These are phyloP conservation scores for Mucuna pruriens DNA, from an alignment of 306 rosid genomes.

Conservation along the genomic window DNA sequence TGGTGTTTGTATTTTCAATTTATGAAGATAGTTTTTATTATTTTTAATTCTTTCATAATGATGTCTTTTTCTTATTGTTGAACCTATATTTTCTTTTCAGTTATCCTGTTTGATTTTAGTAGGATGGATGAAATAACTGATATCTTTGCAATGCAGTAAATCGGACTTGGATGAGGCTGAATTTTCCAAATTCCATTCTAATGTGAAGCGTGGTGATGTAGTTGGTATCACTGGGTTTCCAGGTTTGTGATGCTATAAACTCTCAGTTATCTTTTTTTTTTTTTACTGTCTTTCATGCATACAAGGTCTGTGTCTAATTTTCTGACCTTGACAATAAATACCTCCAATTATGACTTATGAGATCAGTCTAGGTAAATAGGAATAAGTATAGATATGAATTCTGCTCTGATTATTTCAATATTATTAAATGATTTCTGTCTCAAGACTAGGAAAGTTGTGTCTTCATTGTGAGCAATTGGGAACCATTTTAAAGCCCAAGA, in stretches of 20 bases:
- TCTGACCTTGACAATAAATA: background rate
- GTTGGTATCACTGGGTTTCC: slow-evolving; percentile 89
- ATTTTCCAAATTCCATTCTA: slow-evolving; percentile 73
- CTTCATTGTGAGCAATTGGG: background rate
- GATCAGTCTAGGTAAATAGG: background rate
- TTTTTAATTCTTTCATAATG: background rate
- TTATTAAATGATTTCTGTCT: background rate
- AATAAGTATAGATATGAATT: background rate
- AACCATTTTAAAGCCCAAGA: background rate
- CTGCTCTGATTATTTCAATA: background rate
- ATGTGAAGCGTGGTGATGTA: slow-evolving; percentile 84
- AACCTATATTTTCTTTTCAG: background rate
- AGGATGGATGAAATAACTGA: slow-evolving; percentile 5
- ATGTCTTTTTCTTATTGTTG: background rate
- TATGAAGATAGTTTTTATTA: background rate
- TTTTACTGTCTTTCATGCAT: background rate
- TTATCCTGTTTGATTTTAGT: slow-evolving; percentile 13
- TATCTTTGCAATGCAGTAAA: slow-evolving; percentile 56
- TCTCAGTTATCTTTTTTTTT: background rate
- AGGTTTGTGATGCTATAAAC: slow-evolving; percentile 51
- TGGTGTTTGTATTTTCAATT: background rate
- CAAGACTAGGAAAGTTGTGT: background rate
- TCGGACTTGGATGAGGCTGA: slow-evolving; percentile 67
- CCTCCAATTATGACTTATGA: slow-evolving; percentile 9
- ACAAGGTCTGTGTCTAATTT: slow-evolving; percentile 11